phyloP scores from a whole-genome alignment of 78 protist species.

The Anaeramoeba flamelloides region DNA sequence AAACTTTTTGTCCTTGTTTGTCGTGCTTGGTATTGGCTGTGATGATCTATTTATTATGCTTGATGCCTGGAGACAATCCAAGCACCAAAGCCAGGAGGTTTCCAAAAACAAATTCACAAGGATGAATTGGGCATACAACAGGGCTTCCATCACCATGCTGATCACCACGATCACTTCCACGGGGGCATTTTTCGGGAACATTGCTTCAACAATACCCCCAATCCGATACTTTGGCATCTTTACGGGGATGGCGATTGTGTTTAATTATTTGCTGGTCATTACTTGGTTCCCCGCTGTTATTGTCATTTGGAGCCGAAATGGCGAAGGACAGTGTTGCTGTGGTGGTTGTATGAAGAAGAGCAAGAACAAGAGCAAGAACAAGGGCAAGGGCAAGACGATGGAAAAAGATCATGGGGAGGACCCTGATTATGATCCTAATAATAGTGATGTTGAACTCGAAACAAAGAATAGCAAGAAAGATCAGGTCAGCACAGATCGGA shows the following conservation, averaged over 20 bases:
- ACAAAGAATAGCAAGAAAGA: too few relatives aligned
- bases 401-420: too few relatives aligned
- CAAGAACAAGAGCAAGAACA: too few relatives aligned
- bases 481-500: too few relatives aligned
- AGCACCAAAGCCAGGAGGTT: neutral
- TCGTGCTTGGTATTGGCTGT: conserved; percentile 26
- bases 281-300: neutral
- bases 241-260: neutral
- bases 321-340: too few relatives aligned
- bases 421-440: too few relatives aligned
- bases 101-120: conserved; percentile 1
- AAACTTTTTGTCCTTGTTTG: conserved; percentile 13
- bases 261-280: neutral
- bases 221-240: neutral
- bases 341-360: too few relatives aligned
- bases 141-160: neutral
- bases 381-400: too few relatives aligned
- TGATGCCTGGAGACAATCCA: conserved; percentile 23
- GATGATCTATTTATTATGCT: conserved; percentile 27
- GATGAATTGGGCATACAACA: conserved; percentile 16
- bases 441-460: too few relatives aligned
- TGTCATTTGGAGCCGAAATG: too few relatives aligned
- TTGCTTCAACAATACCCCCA: neutral
- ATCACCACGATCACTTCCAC: neutral
- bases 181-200: neutral